Evolutionary conservation across 2,329 filamentous ascomycete genomes (phyloP).

Genomic region (Penicillium sp.): DNA sequence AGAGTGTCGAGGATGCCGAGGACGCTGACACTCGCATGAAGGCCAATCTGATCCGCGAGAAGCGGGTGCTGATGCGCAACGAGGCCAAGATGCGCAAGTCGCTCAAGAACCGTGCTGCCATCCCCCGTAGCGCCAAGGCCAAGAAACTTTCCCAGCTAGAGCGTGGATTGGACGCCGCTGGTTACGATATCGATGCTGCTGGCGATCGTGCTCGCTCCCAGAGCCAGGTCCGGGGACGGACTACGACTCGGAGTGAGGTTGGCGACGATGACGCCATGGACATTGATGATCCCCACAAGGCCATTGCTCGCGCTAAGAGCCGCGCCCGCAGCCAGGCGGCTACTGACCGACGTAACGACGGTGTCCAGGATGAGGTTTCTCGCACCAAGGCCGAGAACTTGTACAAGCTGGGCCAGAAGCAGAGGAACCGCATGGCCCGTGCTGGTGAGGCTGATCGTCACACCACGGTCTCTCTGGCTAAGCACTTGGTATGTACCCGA

Average conservation of each 20-base stretch:
- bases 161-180: conserved; percentile 79
- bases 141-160: conserved; percentile 88
- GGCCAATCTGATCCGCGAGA: conserved; percentile 93
- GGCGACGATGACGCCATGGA: conserved; percentile 74
- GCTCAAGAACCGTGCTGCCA: conserved; percentile 94
- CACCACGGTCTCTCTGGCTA: conserved; percentile 76
- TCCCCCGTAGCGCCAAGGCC: conserved; percentile 79
- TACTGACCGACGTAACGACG: conserved; percentile 51
- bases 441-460: conserved; percentile 97
- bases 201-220: conserved; percentile 72
- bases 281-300: conserved; percentile 47
- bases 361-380: conserved; percentile 67
- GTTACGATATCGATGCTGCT: conserved; percentile 79
- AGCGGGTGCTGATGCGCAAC: conserved; percentile 89
- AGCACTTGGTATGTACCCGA: conserved; percentile 77
- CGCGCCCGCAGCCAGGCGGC: conserved; percentile 62
- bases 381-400: conserved; percentile 82
- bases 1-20: conserved; percentile 82
- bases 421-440: conserved; percentile 97
- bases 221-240: conserved; percentile 68
- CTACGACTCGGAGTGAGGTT: conserved; percentile 65
- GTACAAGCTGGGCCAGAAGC: conserved; percentile 90
- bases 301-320: conserved; percentile 73
- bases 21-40: conserved; percentile 87
- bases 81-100: conserved; percentile 94